phyloP scores from a whole-genome alignment of 352 stramenopile genomes.

The Phytophthora parvispora region DNA sequence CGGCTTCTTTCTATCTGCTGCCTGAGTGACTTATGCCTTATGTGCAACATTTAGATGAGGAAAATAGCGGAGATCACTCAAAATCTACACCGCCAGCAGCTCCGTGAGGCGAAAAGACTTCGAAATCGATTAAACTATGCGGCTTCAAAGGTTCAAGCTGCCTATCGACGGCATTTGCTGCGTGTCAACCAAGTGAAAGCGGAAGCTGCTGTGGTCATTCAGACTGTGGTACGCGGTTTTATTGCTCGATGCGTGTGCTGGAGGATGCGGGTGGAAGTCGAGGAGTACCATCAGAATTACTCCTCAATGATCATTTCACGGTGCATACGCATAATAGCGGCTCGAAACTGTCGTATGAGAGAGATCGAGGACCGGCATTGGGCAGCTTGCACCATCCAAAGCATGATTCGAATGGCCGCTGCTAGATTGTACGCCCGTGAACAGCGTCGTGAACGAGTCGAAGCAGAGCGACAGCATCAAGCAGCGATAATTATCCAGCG shows the following conservation, averaged over 20 bases:
- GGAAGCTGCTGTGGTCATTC: constrained; percentile 51
- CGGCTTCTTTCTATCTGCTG: background rate
- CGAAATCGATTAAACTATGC: constrained; percentile 61
- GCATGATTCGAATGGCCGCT: constrained; percentile 39
- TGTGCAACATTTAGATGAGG: constrained; percentile 57
- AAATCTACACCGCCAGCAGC: constrained; percentile 72
- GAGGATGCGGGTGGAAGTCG: constrained; percentile 22
- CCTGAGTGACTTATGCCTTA: background rate
- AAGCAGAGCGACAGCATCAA: constrained; percentile 23
- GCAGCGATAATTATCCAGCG: constrained; percentile 68
- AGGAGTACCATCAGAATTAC: constrained; percentile 20
- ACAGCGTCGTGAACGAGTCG: constrained; percentile 9
- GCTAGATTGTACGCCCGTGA: constrained; percentile 25
- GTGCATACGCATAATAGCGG: constrained; percentile 43
- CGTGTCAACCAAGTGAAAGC: constrained; percentile 20
- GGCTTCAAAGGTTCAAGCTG: constrained; percentile 59
- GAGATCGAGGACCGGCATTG: constrained; percentile 38
- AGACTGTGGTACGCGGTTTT: constrained; percentile 51
- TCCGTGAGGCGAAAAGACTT: constrained; percentile 74
- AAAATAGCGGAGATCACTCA: constrained; percentile 81
- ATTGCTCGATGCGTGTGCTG: constrained; percentile 28
- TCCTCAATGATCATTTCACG: constrained; percentile 54
- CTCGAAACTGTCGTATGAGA: constrained; percentile 32
- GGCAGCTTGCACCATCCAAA: constrained; percentile 60
- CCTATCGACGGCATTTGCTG: constrained; percentile 39